Evolutionary conservation across 768 basidiomycete genomes (phyloP).

Genomic region (Gautieria morchelliformis): DNA sequence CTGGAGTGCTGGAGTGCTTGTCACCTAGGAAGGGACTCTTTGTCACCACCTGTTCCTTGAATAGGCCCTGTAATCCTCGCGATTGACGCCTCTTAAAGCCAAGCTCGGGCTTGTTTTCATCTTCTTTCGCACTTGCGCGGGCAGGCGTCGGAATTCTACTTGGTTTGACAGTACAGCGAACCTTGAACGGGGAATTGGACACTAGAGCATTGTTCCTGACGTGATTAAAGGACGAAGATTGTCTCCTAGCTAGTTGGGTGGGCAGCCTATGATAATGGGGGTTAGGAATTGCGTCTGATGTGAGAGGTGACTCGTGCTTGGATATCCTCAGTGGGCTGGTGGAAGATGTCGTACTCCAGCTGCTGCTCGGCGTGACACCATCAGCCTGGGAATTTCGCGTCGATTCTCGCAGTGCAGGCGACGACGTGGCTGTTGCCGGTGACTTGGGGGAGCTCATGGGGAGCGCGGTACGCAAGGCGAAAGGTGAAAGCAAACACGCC

Average conservation of each 20-base stretch:
- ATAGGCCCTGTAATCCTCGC: constrained; percentile 60
- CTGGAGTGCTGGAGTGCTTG: constrained; percentile 11
- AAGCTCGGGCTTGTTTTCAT: constrained; percentile 42
- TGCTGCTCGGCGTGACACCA: neutral
- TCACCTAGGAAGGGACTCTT: constrained; percentile 67
- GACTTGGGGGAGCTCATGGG: constrained; percentile 2
- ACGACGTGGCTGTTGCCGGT: neutral
- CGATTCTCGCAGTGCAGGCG: neutral
- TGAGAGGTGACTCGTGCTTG: constrained; percentile 5
- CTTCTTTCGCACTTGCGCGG: constrained; percentile 32
- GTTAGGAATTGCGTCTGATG: constrained; percentile 1
- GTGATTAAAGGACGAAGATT: constrained; percentile 73
- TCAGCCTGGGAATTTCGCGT: neutral
- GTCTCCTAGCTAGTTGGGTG: constrained; percentile 49
- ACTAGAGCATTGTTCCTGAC: constrained; percentile 71
- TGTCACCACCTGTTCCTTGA: constrained; percentile 67
- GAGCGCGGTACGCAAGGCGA: neutral
- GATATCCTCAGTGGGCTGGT: constrained; percentile 1
- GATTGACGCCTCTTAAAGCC: constrained; percentile 70
- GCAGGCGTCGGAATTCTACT: constrained; percentile 48
- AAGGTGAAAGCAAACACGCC: neutral
- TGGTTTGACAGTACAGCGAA: neutral
- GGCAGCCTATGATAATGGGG: constrained; percentile 22
- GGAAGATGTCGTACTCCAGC: neutral
- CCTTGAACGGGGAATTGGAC: constrained; percentile 79